phyloP scores from a whole-genome alignment of 345 rosid species.

The Citrus hindsii region DNA sequence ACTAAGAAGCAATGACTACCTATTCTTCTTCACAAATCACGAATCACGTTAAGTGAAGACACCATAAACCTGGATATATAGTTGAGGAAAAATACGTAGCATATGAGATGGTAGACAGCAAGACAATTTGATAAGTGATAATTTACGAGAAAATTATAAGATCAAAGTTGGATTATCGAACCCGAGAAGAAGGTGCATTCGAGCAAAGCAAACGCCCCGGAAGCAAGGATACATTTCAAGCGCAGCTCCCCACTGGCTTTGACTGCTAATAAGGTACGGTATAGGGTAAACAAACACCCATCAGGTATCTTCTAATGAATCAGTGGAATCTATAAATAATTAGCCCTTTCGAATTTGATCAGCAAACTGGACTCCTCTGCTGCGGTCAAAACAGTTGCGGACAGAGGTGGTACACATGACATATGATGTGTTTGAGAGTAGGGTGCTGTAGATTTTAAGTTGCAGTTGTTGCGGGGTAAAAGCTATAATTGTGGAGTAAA shows the following conservation, averaged over 20 bases:
- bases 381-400: too few relatives aligned
- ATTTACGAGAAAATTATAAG: background rate
- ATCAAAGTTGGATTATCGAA: slow-evolving; percentile 26
- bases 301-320: slow-evolving; percentile 14
- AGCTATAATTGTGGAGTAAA: rapidly evolving
- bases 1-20: too few relatives aligned
- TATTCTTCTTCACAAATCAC: too few relatives aligned
- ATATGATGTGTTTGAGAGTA: too few relatives aligned
- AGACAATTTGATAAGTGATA: background rate
- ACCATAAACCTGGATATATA: background rate
- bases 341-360: slow-evolving; percentile 40
- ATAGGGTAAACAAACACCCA: slow-evolving; percentile 15
- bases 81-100: background rate
- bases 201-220: slow-evolving; percentile 71
- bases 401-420: too few relatives aligned
- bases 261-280: slow-evolving; percentile 79
- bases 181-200: slow-evolving; percentile 72
- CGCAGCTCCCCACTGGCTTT: slow-evolving; percentile 97
- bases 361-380: slow-evolving; percentile 67
- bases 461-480: rapidly evolving
- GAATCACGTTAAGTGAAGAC: background rate
- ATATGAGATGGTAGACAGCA: background rate
- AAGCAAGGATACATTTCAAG: slow-evolving; percentile 82
- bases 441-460: too few relatives aligned
- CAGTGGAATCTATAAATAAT: background rate